These are phyloP conservation scores for Sedum album DNA, from an alignment of 164 flowering plant species.

Conservation along the genomic window DNA sequence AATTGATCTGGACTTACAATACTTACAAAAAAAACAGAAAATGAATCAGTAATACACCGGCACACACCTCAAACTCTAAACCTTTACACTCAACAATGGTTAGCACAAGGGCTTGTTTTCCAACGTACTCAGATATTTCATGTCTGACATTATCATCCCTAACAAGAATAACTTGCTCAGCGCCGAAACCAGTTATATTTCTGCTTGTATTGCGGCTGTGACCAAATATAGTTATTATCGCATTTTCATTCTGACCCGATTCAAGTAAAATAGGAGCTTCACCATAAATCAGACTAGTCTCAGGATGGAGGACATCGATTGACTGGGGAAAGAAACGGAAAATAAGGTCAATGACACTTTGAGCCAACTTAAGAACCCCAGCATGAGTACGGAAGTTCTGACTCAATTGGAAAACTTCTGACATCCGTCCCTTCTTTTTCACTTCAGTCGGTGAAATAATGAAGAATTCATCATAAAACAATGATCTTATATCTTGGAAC, in stretches of 20 bases:
- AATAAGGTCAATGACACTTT: neutral
- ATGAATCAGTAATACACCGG: neutral
- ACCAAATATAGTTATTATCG: slow-evolving; percentile 47
- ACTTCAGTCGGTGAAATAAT: neutral
- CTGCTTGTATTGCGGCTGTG: slow-evolving; percentile 18
- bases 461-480: slow-evolving; percentile 53
- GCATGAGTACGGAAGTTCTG: slow-evolving; percentile 2
- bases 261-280: slow-evolving; percentile 59
- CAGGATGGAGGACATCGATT: neutral
- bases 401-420: slow-evolving; percentile 41
- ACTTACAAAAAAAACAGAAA: neutral
- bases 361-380: neutral
- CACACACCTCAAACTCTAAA: slow-evolving; percentile 63
- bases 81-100: slow-evolving; percentile 78
- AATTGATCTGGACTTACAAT: too few species aligned
- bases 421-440: slow-evolving; percentile 30
- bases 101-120: slow-evolving; percentile 41
- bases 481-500: slow-evolving; percentile 33
- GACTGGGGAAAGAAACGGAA: neutral
- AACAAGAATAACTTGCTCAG: slow-evolving; percentile 75
- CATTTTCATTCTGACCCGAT: slow-evolving; percentile 40
- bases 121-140: slow-evolving; percentile 20
- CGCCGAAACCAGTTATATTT: slow-evolving; percentile 50
- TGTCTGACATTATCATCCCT: slow-evolving; percentile 50
- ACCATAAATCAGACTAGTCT: slow-evolving; percentile 28